Percentiles rank a stretch among this genome's conserved stretches.
phyloP scores from a whole-genome alignment of 116 monocot species.

The Trichopus zeylanicus region DNA sequence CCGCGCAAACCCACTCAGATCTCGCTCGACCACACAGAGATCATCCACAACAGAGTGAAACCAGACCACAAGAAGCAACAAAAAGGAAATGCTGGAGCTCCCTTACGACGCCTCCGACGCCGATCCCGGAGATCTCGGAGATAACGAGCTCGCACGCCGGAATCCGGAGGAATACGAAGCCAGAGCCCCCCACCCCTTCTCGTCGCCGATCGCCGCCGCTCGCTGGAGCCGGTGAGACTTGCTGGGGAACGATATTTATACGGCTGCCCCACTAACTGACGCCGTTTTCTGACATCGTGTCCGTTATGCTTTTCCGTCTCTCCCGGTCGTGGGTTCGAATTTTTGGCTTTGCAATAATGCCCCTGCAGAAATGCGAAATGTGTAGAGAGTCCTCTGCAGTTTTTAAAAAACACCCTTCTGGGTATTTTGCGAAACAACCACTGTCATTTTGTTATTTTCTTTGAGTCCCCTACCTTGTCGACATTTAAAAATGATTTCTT shows the following conservation, averaged over 20 bases:
- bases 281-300: not conserved
- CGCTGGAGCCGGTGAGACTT: not conserved
- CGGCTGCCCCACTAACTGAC: not conserved
- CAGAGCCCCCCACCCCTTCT: not conserved
- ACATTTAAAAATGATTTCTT: no score
- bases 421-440: no score
- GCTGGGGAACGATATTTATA: not conserved
- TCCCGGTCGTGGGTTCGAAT: conserved; percentile 2
- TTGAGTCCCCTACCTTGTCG: no score
- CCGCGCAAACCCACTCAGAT: not conserved
- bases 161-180: not conserved
- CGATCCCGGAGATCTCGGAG: not conserved
- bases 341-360: no score
- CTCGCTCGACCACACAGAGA: not conserved
- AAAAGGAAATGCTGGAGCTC: not conserved
- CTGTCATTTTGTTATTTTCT: no score
- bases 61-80: not conserved
- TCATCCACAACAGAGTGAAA: not conserved
- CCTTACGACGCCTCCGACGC: not conserved
- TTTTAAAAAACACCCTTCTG: no score
- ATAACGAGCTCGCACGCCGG: not conserved
- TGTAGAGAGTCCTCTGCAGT: no score
- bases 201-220: not conserved
- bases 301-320: not conserved
- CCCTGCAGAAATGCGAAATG: no score